phyloP scores from a whole-genome alignment of 805 yeast species.

The Kuraishia floccosa region DNA sequence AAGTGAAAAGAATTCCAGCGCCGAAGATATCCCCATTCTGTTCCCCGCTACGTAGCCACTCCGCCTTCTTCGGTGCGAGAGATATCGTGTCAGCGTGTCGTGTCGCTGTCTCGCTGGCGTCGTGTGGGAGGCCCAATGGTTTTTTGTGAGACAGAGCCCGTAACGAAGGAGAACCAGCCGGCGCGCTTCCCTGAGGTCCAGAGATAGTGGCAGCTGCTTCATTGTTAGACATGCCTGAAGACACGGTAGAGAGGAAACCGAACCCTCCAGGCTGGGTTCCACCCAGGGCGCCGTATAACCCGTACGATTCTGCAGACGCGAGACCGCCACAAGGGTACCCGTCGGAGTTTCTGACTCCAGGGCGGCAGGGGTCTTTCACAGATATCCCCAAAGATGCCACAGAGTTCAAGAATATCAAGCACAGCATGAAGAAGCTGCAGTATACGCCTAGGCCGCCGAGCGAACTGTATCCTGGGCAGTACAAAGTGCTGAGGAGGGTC shows the following conservation, averaged over 20 bases:
- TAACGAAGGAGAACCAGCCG: too few relatives aligned
- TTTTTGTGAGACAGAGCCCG: too few relatives aligned
- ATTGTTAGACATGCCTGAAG: neutral
- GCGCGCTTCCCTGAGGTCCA: too few relatives aligned
- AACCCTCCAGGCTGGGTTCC: constrained; percentile 74
- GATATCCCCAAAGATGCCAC: constrained; percentile 52
- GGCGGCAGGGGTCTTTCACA: constrained; percentile 35
- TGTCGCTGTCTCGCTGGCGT: too few relatives aligned
- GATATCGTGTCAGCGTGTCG: too few relatives aligned
- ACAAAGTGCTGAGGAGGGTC: constrained; percentile 54
- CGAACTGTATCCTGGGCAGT: constrained; percentile 68
- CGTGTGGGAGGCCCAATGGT: too few relatives aligned
- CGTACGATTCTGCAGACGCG: constrained; percentile 66
- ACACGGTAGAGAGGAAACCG: constrained; percentile 42
- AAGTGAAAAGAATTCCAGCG: constrained; percentile 28
- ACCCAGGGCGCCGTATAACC: constrained; percentile 79
- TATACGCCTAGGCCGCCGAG: constrained; percentile 74
- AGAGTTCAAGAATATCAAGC: constrained; percentile 56
- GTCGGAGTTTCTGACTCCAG: constrained; percentile 64
- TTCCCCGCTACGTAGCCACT: too few relatives aligned
- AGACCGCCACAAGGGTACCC: constrained; percentile 85
- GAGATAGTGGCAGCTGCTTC: too few relatives aligned
- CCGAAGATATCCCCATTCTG: constrained; percentile 3
- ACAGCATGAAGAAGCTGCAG: constrained; percentile 62
- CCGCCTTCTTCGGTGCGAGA: too few relatives aligned